Conservation (phyloP, 1,284 basidiomycete genomes). For the Lentinula novae-zelandiae region DNA sequence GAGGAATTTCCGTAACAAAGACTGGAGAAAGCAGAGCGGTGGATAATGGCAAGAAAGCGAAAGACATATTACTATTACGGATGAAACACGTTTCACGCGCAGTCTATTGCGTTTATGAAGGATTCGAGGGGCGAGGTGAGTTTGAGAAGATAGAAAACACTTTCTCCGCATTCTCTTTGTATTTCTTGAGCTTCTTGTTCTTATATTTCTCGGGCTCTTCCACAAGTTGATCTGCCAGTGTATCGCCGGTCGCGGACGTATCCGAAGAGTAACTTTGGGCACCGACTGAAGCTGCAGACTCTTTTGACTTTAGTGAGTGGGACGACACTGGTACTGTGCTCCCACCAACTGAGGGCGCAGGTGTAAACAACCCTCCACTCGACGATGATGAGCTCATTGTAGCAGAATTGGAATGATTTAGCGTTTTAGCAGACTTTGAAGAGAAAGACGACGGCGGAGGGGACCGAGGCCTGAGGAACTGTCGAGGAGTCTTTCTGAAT, state of each 20-base stretch:
- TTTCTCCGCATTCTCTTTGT: slow-evolving; percentile 80
- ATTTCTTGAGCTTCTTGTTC: slow-evolving; percentile 75
- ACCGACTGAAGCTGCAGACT: slow-evolving; percentile 68
- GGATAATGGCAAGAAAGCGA: not conserved
- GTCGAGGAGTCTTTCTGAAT: slow-evolving; percentile 67
- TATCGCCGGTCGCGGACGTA: slow-evolving; percentile 55
- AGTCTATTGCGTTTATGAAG: not conserved
- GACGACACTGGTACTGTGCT: not conserved
- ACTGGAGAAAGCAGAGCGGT: not conserved
- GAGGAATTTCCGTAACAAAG: not conserved
- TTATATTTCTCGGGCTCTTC: slow-evolving; percentile 51
- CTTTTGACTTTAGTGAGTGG: slow-evolving; percentile 75
- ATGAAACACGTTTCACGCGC: not conserved
- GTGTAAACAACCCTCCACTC: slow-evolving; percentile 38
- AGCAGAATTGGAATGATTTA: slow-evolving; percentile 42
- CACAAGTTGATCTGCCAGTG: slow-evolving; percentile 23
- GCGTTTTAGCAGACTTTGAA: slow-evolving; percentile 43
- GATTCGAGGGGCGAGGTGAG: slow-evolving; percentile 28
- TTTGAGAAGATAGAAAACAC: slow-evolving; percentile 73
- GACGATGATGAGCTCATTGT: slow-evolving; percentile 44
- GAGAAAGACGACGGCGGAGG: slow-evolving; percentile 56
- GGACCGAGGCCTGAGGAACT: slow-evolving; percentile 67
- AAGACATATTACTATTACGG: not conserved
- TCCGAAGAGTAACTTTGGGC: slow-evolving; percentile 68
- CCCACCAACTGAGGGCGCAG: slow-evolving; percentile 50